Evolutionary conservation across 2,329 filamentous ascomycete genomes (phyloP), one percentile per base, ranked within the genome.

Genomic region (Sarocladium brachiariae): DNA sequence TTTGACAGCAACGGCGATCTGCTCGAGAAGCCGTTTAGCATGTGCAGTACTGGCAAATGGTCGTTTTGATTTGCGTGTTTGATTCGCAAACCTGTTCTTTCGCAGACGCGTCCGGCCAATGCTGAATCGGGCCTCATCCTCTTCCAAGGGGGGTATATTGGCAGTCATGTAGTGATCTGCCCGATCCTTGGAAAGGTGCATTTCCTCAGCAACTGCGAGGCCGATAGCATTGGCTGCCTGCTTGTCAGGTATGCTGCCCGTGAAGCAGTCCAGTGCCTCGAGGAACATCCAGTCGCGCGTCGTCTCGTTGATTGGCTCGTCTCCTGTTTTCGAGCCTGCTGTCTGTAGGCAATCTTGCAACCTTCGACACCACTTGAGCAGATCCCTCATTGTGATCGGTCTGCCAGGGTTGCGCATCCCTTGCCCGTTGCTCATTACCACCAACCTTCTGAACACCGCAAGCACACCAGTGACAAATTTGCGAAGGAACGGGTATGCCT

Each of bases 211-310:
- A 54, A 97, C 89, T 39, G 78, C 79, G 45, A 76, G 73, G 38
- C 86, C 80, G 27, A 95, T 70, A 4, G 73, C 68, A 43, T 72
- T 70, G 47, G 83, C 81, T 25, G 83, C 70, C 11, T 78, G 73
- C 25, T 76, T 75, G 51, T 85, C 85, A 9, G 86, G 84, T 41
- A 93, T 73, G 62, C 86, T 89, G 50, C 87, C 88, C 37, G 89
- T 84, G 65, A 99, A 97, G 62, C 91, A 95, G 66, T 99, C 93
- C 49, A 93, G 77, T 1, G 90, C 88, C 63, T 99, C 93, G 70
- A 96, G 80, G 61, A 96, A 96, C 67, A 97, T 95, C 59, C 86
- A 83, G 60, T 96, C 86, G 56, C 81, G 75, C 1, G 80, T 80
- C 2, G 78, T 78, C 59, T 92, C 87, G n/a, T 76, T 81, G 19